These are phyloP conservation scores for Globisporangium echinulatum DNA, from an alignment of 352 stramenopile genomes.

Conservation along the genomic window DNA sequence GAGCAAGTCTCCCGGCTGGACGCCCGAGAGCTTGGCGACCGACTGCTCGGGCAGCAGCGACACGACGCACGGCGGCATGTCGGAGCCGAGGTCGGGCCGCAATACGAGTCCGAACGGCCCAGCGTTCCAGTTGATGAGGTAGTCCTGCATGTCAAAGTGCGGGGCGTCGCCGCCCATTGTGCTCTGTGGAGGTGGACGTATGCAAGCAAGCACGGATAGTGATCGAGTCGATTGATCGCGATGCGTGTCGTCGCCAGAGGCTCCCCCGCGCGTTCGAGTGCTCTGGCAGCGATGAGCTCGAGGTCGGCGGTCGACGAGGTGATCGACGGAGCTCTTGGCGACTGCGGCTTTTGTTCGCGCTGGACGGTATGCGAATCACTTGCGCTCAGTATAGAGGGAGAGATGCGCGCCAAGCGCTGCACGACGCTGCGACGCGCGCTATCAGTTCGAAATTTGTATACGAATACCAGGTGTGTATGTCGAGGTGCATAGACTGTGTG, in stretches of 20 bases:
- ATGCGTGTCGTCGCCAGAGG: too few species aligned
- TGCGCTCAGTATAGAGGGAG: neutral
- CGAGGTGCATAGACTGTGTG: too few species aligned
- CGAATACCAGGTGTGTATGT: neutral
- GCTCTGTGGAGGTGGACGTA: too few species aligned
- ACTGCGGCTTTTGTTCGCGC: neutral
- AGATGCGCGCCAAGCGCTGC: neutral
- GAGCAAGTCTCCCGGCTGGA: slow-evolving; percentile 60
- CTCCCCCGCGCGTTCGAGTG: too few species aligned
- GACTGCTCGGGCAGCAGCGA: slow-evolving; percentile 68
- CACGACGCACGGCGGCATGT: slow-evolving; percentile 74
- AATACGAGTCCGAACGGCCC: slow-evolving; percentile 71
- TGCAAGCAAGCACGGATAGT: too few species aligned
- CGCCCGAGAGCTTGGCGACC: slow-evolving; percentile 63
- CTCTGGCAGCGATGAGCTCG: neutral
- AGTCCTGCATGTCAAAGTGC: slow-evolving; percentile 50
- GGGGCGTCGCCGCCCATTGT: slow-evolving; percentile 10
- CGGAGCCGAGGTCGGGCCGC: slow-evolving; percentile 53
- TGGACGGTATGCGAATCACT: neutral
- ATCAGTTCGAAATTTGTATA: neutral
- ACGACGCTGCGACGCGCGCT: neutral
- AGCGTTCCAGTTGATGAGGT: slow-evolving; percentile 83
- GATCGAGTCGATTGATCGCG: too few species aligned
- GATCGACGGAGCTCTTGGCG: neutral
- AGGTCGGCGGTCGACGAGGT: neutral